Conservation (phyloP, 169 alveolate genomes). For the Plasmodium inui region DNA sequence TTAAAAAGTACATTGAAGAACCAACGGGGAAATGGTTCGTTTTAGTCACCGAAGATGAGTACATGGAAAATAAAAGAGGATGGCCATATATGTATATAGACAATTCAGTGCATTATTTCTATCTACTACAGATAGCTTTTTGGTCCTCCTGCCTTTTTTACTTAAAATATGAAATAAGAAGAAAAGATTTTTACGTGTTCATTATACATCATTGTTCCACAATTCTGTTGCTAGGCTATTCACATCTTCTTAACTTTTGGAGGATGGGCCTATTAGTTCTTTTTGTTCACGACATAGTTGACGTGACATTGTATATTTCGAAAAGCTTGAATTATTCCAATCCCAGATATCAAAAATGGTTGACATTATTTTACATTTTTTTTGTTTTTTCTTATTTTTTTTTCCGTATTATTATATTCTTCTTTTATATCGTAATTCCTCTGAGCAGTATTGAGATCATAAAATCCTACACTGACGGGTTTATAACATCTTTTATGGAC, state of each 20-base stretch:
- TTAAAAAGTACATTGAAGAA: slow-evolving; percentile 58
- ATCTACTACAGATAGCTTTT: slow-evolving; percentile 28
- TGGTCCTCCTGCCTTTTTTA: slow-evolving; percentile 75
- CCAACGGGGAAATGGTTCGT: slow-evolving; percentile 70
- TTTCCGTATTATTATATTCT: slow-evolving; percentile 45
- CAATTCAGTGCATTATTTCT: slow-evolving; percentile 59
- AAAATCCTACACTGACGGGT: slow-evolving; percentile 54
- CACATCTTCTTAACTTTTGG: slow-evolving; percentile 66
- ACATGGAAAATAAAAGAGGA: slow-evolving; percentile 74
- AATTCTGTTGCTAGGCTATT: slow-evolving; percentile 21
- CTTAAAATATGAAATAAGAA: slow-evolving; percentile 72
- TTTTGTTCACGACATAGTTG: slow-evolving; percentile 85
- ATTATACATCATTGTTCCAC: slow-evolving; percentile 61
- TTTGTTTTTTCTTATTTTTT: slow-evolving; percentile 71
- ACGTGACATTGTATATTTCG: slow-evolving; percentile 78
- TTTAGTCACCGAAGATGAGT: slow-evolving; percentile 75
- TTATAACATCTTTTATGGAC: slow-evolving; percentile 38
- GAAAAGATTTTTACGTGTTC: slow-evolving; percentile 69
- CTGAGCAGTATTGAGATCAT: slow-evolving; percentile 29
- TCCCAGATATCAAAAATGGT: neutral
- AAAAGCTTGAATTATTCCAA: slow-evolving; percentile 75
- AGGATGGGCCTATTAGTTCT: slow-evolving; percentile 54
- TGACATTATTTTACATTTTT: slow-evolving; percentile 21
- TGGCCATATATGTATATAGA: slow-evolving; percentile 71
- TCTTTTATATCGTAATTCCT: slow-evolving; percentile 62